Percentiles rank a stretch among this genome's conserved stretches.
phyloP scores from a whole-genome alignment of 805 yeast genomes.

The Candida saitoana region DNA sequence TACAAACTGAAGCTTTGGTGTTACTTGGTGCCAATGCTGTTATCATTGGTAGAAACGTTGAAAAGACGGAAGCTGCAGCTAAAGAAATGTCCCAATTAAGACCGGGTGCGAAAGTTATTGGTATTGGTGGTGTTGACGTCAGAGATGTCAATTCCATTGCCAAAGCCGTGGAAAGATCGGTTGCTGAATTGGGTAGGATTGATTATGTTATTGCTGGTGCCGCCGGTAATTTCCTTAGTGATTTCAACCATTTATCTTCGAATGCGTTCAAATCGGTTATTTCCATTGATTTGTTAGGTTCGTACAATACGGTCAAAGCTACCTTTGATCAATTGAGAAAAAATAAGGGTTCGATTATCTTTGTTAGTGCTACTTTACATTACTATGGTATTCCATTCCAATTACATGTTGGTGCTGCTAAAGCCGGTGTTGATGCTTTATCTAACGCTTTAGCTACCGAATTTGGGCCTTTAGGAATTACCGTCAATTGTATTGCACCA shows the following conservation, averaged over 20 bases:
- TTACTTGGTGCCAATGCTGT: constrained; percentile 83
- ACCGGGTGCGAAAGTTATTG: constrained; percentile 62
- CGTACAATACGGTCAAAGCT: constrained; percentile 87
- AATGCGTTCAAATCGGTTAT: constrained; percentile 89
- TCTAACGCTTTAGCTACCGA: constrained; percentile 84
- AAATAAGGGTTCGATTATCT: constrained; percentile 67
- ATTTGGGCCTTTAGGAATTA: constrained; percentile 83
- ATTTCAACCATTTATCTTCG: constrained; percentile 70
- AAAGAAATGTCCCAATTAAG: constrained; percentile 56
- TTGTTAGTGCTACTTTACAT: constrained; percentile 87
- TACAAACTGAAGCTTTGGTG: constrained; percentile 82
- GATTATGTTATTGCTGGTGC: constrained; percentile 94
- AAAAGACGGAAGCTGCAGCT: constrained; percentile 66
- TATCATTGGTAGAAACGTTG: constrained; percentile 72
- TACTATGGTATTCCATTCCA: constrained; percentile 87
- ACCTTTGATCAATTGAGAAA: constrained; percentile 58
- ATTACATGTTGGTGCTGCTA: constrained; percentile 89
- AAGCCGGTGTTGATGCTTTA: constrained; percentile 91
- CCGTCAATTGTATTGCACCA: constrained; percentile 85
- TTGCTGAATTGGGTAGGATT: constrained; percentile 65
- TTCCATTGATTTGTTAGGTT: constrained; percentile 82
- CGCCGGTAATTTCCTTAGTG: constrained; percentile 87
- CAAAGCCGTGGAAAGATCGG: constrained; percentile 62
- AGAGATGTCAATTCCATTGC: constrained; percentile 59
- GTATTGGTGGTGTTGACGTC: constrained; percentile 74